Conservation (phyloP, 73 alveolate species). For the Uronychia binucleata region DNA sequence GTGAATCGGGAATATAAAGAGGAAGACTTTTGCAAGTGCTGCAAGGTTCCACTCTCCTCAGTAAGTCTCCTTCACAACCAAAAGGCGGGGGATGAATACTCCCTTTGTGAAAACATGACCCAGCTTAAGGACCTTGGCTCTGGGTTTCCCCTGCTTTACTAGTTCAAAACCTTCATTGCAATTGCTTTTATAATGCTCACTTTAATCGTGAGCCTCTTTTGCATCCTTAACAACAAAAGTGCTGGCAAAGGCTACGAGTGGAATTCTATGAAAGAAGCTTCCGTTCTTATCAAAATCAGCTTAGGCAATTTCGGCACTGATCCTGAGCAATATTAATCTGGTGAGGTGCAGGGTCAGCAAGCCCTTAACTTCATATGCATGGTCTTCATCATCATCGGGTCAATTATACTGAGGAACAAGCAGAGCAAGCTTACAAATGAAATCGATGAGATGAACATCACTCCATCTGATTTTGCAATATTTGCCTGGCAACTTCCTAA, state of each 20-base stretch:
- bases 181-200: not conserved
- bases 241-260: slow-evolving; percentile 11
- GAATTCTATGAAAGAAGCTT: slow-evolving; percentile 1
- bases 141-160: slow-evolving; percentile 37
- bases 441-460: slow-evolving; percentile 23
- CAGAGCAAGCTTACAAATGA: slow-evolving; percentile 3
- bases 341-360: slow-evolving; percentile 2
- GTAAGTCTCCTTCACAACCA: not conserved
- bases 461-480: slow-evolving; percentile 35
- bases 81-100: not conserved
- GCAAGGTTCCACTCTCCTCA: slow-evolving; percentile 2
- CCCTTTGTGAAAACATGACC: not conserved
- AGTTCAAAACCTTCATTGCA: slow-evolving; percentile 3
- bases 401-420: slow-evolving; percentile 8
- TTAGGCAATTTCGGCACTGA: slow-evolving; percentile 25
- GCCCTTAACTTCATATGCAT: slow-evolving; percentile 5
- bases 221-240: not conserved
- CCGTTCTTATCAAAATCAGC: slow-evolving; percentile 10
- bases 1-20: not conserved
- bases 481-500: slow-evolving; percentile 21
- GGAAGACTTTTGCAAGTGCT: slow-evolving; percentile 4
- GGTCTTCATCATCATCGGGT: slow-evolving; percentile 7
- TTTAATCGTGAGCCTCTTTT: not conserved
- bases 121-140: slow-evolving; percentile 28
- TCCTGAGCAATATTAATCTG: not conserved